These are phyloP conservation scores for Thuidium tamariscinum DNA, from an alignment of 225 moss, liverwort and hornwort species.

Conservation along the genomic window DNA sequence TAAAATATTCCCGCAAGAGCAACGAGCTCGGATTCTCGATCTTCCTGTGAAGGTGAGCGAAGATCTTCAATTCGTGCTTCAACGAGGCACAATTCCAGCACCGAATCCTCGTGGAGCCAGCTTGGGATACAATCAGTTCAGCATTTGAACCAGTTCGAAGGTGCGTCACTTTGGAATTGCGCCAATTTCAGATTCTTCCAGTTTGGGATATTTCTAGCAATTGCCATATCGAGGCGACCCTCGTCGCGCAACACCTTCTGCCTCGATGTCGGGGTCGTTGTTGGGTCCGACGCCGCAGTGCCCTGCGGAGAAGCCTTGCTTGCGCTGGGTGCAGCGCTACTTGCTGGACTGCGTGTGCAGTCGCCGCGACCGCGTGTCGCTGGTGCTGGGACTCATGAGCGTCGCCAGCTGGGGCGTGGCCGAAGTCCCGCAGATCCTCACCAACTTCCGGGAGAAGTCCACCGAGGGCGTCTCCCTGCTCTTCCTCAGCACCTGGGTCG, in stretches of 20 bases:
- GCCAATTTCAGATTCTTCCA: not conserved
- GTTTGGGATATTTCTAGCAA: not conserved
- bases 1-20: not conserved
- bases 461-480: constrained; percentile 84
- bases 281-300: constrained; percentile 44
- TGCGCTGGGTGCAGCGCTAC: constrained; percentile 66
- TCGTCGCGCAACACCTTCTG: not conserved
- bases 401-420: constrained; percentile 86
- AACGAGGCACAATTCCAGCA: too few species aligned
- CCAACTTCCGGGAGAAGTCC: constrained; percentile 73
- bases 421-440: constrained; percentile 90
- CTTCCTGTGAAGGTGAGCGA: not conserved
- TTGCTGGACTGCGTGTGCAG: constrained; percentile 89
- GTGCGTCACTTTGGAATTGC: not conserved
- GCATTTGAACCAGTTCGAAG: not conserved
- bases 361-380: constrained; percentile 48
- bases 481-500: constrained; percentile 92
- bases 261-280: not conserved
- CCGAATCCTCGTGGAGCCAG: not conserved
- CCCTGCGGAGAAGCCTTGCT: constrained; percentile 43
- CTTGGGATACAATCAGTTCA: not conserved
- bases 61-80: not conserved
- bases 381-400: constrained; percentile 60
- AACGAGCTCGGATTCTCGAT: not conserved
- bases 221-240: too few species aligned